These are phyloP conservation scores for Carallia brachiata DNA, from an alignment of 345 rosid species.

Conservation along the genomic window DNA sequence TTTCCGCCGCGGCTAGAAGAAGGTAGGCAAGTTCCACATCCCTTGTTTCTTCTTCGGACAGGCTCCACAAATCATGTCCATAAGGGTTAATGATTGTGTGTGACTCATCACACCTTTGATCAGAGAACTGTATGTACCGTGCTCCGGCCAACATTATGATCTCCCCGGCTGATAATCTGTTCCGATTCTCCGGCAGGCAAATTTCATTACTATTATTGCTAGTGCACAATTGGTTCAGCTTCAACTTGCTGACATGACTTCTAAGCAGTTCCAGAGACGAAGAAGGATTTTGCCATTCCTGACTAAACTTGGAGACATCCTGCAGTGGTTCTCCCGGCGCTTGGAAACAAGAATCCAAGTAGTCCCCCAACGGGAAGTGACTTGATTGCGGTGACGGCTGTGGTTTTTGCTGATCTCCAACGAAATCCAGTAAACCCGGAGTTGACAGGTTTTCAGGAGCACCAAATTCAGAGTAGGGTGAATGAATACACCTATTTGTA, in stretches of 20 bases:
- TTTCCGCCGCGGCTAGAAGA: constrained; percentile 55
- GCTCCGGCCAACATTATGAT: constrained; percentile 50
- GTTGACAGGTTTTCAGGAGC: not conserved
- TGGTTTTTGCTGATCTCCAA: constrained; percentile 10
- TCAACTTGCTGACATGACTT: constrained; percentile 31
- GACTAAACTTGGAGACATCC: too few relatives aligned
- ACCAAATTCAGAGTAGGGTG: constrained; percentile 7
- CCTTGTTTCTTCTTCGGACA: constrained; percentile 47
- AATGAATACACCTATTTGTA: too few relatives aligned
- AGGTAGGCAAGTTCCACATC: constrained; percentile 53
- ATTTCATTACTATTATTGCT: too few relatives aligned
- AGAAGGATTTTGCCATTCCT: not conserved
- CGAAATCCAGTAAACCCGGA: constrained; percentile 7
- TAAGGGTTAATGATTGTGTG: constrained; percentile 44
- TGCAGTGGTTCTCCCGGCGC: not conserved
- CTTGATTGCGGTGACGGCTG: constrained; percentile 12
- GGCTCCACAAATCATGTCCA: constrained; percentile 40
- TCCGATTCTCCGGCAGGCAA: not conserved
- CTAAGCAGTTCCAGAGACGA: constrained; percentile 44
- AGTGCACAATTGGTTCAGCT: constrained; percentile 1
- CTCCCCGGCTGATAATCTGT: constrained; percentile 43
- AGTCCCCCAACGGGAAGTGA: constrained; percentile 7
- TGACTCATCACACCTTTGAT: constrained; percentile 34
- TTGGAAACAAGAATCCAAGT: constrained; percentile 15
- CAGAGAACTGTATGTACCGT: constrained; percentile 42